These are phyloP conservation scores for Talaromyces albobiverticillius DNA, from an alignment of 2,329 filamentous ascomycete species.

Conservation along the genomic window DNA sequence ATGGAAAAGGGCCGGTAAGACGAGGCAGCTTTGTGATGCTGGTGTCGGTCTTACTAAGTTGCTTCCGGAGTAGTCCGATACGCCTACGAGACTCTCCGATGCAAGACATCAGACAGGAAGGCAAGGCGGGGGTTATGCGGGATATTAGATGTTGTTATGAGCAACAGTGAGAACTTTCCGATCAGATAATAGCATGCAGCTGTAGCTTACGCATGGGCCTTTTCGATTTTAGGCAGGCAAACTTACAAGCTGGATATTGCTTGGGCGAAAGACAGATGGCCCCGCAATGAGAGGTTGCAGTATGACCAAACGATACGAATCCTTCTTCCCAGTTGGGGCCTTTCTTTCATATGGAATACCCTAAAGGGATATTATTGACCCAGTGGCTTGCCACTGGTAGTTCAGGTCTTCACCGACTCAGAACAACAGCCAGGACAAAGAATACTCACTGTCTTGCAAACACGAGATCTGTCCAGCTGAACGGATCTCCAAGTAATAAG, in stretches of 20 bases:
- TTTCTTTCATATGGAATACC: neutral
- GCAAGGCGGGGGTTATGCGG: neutral
- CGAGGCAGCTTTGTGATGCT: neutral
- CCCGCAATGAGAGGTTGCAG: slow-evolving; percentile 9
- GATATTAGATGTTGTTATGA: neutral
- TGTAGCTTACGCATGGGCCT: slow-evolving; percentile 2
- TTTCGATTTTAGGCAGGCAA: neutral
- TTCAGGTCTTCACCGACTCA: neutral
- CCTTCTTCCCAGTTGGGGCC: neutral
- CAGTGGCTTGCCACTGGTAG: neutral
- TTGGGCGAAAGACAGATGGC: neutral
- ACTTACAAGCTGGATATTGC: neutral
- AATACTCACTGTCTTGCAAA: neutral
- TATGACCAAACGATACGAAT: neutral
- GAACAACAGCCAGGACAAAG: neutral
- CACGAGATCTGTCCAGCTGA: neutral
- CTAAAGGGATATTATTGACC: neutral
- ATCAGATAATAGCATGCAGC: neutral
- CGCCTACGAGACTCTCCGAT: neutral
- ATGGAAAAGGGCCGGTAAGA: neutral
- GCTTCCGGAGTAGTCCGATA: neutral
- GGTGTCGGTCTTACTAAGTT: neutral
- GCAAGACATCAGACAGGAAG: neutral
- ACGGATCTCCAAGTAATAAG: neutral
- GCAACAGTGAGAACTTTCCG: neutral